A percentile compares a stretch with the other conserved stretches of the same genome.
Evolutionary conservation across 495 filamentous ascomycete species (phyloP).

Genomic region (Penicillium crystallinum): DNA sequence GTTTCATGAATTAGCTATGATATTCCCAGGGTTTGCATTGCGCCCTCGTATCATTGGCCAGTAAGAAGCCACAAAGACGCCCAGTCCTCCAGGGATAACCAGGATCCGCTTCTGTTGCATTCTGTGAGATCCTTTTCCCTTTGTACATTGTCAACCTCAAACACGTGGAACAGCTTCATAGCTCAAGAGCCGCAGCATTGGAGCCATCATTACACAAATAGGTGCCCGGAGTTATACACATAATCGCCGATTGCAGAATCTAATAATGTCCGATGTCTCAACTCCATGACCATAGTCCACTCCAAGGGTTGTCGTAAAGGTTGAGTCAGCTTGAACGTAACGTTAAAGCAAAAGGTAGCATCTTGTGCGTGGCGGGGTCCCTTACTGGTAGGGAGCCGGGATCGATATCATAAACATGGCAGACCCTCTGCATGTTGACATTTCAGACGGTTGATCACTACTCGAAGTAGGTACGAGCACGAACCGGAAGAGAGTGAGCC

Average conservation of each 20-base stretch:
- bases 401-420: neutral
- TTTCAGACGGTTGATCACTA: neutral
- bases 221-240: neutral
- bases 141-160: neutral
- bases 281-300: no score
- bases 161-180: neutral
- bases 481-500: neutral
- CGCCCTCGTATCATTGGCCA: neutral
- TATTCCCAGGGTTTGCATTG: neutral
- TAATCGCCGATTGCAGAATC: neutral
- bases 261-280: neutral
- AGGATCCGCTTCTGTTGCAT: neutral
- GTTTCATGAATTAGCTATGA: neutral
- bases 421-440: neutral
- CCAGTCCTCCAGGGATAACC: neutral
- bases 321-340: slow-evolving; percentile 5
- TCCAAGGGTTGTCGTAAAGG: neutral
- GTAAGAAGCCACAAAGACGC: neutral
- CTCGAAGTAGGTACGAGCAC: neutral
- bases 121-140: neutral
- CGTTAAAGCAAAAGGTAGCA: slow-evolving; percentile 1
- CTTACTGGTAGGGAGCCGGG: neutral
- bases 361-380: neutral
- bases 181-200: neutral
- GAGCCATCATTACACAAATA: neutral